Evolutionary conservation across 2,329 filamentous ascomycete genomes (phyloP).

Genomic region (Colletotrichum sp.): DNA sequence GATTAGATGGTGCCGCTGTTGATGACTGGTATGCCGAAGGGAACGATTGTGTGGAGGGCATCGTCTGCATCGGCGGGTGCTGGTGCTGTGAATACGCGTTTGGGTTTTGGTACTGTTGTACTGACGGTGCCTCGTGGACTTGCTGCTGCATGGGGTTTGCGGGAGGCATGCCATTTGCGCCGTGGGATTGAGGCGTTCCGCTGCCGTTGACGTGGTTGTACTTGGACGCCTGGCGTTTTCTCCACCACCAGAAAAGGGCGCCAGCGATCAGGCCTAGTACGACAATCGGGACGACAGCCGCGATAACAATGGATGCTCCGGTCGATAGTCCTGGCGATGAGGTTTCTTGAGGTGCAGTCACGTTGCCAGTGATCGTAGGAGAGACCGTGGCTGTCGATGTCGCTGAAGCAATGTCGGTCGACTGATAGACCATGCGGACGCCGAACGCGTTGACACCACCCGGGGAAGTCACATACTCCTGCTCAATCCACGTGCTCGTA

Average conservation of each 20-base stretch:
- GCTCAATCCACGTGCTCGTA: slow-evolving; percentile 14
- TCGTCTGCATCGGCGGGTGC: background rate
- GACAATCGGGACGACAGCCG: slow-evolving; percentile 1
- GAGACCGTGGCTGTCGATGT: background rate
- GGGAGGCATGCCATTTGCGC: background rate
- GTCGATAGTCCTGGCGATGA: background rate
- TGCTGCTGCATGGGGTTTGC: background rate
- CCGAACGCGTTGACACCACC: slow-evolving; percentile 25
- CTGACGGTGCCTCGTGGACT: background rate
- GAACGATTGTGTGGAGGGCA: background rate
- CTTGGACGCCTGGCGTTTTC: background rate
- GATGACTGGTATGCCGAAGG: background rate
- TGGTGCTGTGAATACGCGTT: background rate
- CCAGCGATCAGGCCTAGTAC: background rate
- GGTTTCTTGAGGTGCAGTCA: background rate
- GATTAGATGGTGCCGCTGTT: background rate
- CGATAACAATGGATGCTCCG: background rate
- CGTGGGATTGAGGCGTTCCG: background rate
- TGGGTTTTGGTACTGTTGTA: background rate
- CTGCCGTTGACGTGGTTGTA: background rate
- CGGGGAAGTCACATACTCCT: slow-evolving; percentile 8
- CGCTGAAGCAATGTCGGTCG: slow-evolving; percentile 17
- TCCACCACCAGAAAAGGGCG: slow-evolving; percentile 10
- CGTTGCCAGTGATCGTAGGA: background rate
- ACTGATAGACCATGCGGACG: slow-evolving; percentile 27